These are phyloP conservation scores for Chaetomium fimeti DNA, from an alignment of 495 filamentous ascomycete species.

Conservation along the genomic window DNA sequence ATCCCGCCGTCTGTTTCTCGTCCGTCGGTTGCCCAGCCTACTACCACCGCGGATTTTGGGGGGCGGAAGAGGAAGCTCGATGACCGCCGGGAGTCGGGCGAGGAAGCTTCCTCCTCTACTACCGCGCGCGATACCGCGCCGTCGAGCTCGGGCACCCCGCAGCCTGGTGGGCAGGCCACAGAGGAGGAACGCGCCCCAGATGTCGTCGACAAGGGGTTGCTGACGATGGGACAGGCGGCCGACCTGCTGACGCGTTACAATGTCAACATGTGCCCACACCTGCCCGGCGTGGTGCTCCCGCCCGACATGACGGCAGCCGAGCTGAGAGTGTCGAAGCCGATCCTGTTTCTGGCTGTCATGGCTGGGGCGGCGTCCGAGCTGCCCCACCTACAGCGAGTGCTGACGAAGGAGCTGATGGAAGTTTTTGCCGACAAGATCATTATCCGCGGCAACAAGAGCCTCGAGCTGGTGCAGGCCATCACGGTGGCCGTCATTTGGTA, in stretches of 20 bases:
- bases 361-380: conserved; percentile 63
- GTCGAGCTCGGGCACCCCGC: conserved; percentile 14
- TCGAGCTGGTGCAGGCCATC: conserved; percentile 84
- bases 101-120: conserved; percentile 11
- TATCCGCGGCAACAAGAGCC: conserved; percentile 72
- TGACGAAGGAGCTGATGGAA: conserved; percentile 70
- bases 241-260: conserved; percentile 69
- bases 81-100: conserved; percentile 29
- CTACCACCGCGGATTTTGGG: conserved; percentile 10
- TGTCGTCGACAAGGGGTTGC: conserved; percentile 66
- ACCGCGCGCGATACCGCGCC: conserved; percentile 14
- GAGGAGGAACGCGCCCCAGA: conserved; percentile 43
- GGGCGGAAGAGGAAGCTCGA: conserved; percentile 51
- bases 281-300: conserved; percentile 78
- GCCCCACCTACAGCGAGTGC: conserved; percentile 55
- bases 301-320: conserved; percentile 62
- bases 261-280: conserved; percentile 63
- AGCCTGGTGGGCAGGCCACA: conserved; percentile 15
- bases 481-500: conserved; percentile 76
- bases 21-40: background rate
- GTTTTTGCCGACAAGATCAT: conserved; percentile 72
- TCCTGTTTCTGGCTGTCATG: conserved; percentile 79
- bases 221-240: conserved; percentile 61
- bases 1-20: conserved; percentile 33
- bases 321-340: conserved; percentile 68